phyloP scores from a whole-genome alignment of 495 filamentous ascomycete genomes.

The Xeromyces bisporus region DNA sequence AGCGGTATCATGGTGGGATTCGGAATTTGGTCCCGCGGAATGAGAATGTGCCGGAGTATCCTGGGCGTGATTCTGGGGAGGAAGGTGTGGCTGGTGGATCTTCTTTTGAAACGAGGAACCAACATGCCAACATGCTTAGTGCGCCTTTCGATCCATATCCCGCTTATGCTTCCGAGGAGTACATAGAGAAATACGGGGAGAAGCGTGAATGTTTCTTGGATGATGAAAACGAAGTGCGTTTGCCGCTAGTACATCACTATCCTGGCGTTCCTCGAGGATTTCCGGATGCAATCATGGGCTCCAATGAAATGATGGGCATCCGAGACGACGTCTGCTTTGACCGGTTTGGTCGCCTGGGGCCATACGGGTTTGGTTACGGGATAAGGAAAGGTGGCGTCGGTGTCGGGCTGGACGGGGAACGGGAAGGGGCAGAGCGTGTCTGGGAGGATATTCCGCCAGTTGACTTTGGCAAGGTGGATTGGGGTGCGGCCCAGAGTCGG shows the following conservation, averaged over 20 bases:
- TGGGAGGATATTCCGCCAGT: conserved; percentile 54
- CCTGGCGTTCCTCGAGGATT: conserved; percentile 62
- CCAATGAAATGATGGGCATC: conserved; percentile 61
- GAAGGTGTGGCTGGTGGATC: conserved; percentile 8
- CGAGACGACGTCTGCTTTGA: conserved; percentile 89
- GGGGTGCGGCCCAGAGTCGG: conserved; percentile 55
- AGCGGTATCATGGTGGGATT: conserved; percentile 72
- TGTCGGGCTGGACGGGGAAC: conserved; percentile 62
- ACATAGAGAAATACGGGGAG: conserved; percentile 39
- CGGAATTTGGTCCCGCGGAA: conserved; percentile 41
- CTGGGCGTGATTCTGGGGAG: conserved; percentile 26
- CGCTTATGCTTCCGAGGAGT: conserved; percentile 42
- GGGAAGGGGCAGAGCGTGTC: conserved; percentile 52
- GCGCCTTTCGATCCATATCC: conserved; percentile 51
- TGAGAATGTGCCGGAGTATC: conserved; percentile 61
- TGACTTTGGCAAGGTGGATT: conserved; percentile 55
- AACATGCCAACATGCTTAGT: conserved; percentile 28
- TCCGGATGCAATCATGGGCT: conserved; percentile 67
- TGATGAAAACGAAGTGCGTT: conserved; percentile 35
- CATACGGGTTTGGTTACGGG: conserved; percentile 81
- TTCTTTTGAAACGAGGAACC: conserved; percentile 5
- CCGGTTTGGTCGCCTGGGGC: conserved; percentile 69
- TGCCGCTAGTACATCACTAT: conserved; percentile 54
- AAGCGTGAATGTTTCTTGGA: conserved; percentile 68
- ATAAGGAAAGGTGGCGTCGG: conserved; percentile 61